Evolutionary conservation across 257 asterid genomes (phyloP).

Genomic region (Solanum infundibuliforme): DNA sequence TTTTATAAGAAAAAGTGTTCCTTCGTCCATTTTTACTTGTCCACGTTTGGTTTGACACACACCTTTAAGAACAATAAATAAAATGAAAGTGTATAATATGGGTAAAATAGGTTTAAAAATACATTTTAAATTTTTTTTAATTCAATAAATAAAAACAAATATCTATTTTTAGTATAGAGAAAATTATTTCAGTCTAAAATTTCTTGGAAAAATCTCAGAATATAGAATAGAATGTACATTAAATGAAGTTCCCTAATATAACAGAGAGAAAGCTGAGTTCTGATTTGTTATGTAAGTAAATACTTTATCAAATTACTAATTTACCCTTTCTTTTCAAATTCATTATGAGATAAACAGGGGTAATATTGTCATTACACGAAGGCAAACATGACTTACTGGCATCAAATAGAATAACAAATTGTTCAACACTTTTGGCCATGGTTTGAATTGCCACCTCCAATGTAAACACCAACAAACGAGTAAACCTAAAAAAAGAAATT

Average conservation of each 20-base stretch:
- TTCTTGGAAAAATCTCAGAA: slow-evolving; percentile 35
- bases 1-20: slow-evolving; percentile 21
- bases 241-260: slow-evolving; percentile 6
- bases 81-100: no score
- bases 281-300: slow-evolving; percentile 20
- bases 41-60: not conserved
- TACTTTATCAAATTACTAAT: not conserved
- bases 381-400: slow-evolving; percentile 52
- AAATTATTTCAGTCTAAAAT: slow-evolving; percentile 8
- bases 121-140: no score
- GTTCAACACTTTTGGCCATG: slow-evolving; percentile 68
- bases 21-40: not conserved
- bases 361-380: not conserved
- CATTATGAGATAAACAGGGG: not conserved
- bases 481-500: slow-evolving; percentile 30
- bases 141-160: not conserved
- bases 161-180: not conserved
- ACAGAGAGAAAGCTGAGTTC: slow-evolving; percentile 37
- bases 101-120: no score
- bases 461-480: slow-evolving; percentile 71
- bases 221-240: slow-evolving; percentile 38
- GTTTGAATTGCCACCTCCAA: slow-evolving; percentile 90
- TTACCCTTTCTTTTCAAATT: not conserved
- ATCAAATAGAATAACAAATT: slow-evolving; percentile 72
- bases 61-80: no score